A percentile compares a stretch with the other conserved stretches of the same genome.
Evolutionary conservation across 306 rosid species (phyloP).

Genomic region (Casuarina cunninghamiana): DNA sequence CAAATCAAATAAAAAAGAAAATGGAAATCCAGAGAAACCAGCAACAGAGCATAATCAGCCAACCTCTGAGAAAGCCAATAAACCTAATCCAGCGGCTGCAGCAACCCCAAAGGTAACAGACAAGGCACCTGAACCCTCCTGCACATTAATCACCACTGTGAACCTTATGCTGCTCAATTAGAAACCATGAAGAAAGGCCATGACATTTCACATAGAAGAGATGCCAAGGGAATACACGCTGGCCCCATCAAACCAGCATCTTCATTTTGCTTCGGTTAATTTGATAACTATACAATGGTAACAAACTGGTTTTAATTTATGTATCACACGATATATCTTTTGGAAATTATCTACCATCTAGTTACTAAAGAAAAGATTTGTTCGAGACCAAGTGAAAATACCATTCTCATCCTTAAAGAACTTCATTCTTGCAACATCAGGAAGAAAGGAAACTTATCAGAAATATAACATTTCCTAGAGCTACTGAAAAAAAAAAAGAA

Average conservation of each 20-base stretch:
- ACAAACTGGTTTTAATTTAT: not conserved
- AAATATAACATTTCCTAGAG: not conserved
- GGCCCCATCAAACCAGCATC: not conserved
- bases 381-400: not conserved
- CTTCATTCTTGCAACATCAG: not conserved
- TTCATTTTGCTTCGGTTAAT: not conserved
- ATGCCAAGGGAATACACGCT: not conserved
- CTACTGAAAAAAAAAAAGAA: not conserved
- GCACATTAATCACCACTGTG: slow-evolving; percentile 30
- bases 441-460: not conserved
- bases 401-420: not conserved
- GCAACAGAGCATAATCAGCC: slow-evolving; percentile 3
- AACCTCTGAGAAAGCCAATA: slow-evolving; percentile 79
- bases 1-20: not conserved
- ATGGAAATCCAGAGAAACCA: not conserved
- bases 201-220: not conserved
- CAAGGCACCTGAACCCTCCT: slow-evolving; percentile 67
- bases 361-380: not conserved
- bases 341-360: not conserved
- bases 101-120: slow-evolving; percentile 65
- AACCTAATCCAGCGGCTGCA: slow-evolving; percentile 69
- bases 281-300: not conserved
- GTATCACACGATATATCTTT: not conserved
- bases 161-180: slow-evolving; percentile 7
- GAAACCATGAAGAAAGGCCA: not conserved